A percentile compares a stretch with the other conserved stretches of the same genome.
Conservation (phyloP, 768 basidiomycete species). For the Arthromyces matolae region DNA sequence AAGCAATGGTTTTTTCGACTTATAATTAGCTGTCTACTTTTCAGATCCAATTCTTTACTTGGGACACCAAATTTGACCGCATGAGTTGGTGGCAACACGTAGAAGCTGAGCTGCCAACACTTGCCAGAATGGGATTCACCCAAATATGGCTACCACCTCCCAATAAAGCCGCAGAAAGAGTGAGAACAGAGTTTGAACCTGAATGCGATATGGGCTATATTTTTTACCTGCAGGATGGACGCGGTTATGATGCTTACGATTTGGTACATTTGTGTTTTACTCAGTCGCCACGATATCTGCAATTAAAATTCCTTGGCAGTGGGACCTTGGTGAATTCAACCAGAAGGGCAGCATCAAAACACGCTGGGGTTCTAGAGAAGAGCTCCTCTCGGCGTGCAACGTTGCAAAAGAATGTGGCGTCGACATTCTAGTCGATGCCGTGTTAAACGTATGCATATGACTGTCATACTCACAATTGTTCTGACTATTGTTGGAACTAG, state of each 20-base stretch:
- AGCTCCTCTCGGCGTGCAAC: slow-evolving; percentile 66
- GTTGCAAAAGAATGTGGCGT: slow-evolving; percentile 67
- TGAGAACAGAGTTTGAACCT: background rate
- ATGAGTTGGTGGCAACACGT: slow-evolving; percentile 83
- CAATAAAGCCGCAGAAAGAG: slow-evolving; percentile 69
- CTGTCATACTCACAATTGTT: background rate
- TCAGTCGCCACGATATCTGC: no score
- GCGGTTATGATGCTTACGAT: slow-evolving; percentile 87
- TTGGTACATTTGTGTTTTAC: slow-evolving; percentile 46
- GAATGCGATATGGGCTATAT: background rate
- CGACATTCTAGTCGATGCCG: slow-evolving; percentile 80
- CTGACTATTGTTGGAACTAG: no score
- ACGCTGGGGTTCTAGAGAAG: slow-evolving; percentile 85
- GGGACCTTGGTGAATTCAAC: slow-evolving; percentile 84
- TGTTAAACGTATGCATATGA: slow-evolving; percentile 75
- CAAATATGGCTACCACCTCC: slow-evolving; percentile 84
- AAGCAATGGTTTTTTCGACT: slow-evolving; percentile 1
- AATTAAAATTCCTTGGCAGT: slow-evolving; percentile 37
- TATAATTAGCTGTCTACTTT: background rate
- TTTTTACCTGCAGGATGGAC: slow-evolving; percentile 53
- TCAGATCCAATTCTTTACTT: slow-evolving; percentile 83
- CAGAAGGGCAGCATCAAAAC: slow-evolving; percentile 71
- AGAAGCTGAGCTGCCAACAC: slow-evolving; percentile 56
- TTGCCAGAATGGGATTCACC: slow-evolving; percentile 69
- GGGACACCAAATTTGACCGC: slow-evolving; percentile 56